These are phyloP conservation scores for Cronartium quercuum DNA, from an alignment of 1,284 basidiomycete genomes.

Conservation along the genomic window DNA sequence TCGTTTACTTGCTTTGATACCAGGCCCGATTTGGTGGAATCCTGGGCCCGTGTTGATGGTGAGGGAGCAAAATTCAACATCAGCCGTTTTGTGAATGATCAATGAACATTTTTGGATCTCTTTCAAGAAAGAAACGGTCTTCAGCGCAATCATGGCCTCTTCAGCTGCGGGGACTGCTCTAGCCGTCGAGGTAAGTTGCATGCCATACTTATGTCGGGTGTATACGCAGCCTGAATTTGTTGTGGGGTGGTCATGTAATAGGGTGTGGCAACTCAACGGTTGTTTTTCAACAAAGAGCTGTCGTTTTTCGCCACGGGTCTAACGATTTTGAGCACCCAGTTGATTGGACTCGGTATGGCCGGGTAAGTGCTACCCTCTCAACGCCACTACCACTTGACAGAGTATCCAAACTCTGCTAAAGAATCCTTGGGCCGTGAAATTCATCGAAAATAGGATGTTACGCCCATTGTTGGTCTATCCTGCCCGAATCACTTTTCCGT, in stretches of 20 bases:
- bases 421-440: no score
- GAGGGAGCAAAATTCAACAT: no score
- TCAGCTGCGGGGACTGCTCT: constrained; percentile 15
- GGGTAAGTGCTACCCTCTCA: not conserved
- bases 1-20: not conserved
- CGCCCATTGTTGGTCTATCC: constrained; percentile 27
- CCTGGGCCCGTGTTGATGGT: constrained; percentile 18
- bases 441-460: constrained; percentile 11
- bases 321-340: constrained; percentile 20
- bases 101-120: no score
- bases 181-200: constrained; percentile 17
- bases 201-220: not conserved
- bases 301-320: no score
- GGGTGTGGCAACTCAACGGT: no score
- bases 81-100: no score
- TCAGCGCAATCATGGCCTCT: constrained; percentile 11
- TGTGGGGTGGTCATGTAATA: no score
- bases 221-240: no score
- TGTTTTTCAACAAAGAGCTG: no score
- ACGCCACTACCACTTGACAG: no score
- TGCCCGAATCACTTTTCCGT: no score
- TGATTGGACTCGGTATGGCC: constrained; percentile 32
- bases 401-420: no score
- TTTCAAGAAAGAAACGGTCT: constrained; percentile 38
- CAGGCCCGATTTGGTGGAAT: constrained; percentile 35